Base-by-base conservation (phyloP, 192 early-diverging fungal species). In the Pecoramyces ruminantium region DNA sequence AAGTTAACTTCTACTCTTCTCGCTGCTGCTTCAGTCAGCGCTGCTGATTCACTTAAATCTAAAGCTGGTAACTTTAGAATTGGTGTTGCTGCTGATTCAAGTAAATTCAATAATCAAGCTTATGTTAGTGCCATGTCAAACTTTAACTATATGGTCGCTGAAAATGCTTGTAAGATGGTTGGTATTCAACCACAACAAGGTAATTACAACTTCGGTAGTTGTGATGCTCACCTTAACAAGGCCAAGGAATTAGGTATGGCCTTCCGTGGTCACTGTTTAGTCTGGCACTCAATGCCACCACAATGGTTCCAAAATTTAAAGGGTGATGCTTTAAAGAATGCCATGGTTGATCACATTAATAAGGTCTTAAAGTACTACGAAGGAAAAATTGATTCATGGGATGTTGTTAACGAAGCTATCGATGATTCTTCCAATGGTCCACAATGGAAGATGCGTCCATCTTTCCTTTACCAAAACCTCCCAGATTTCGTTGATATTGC, bases 361-460 rank as follows among this genome's bases (percentile, higher is more conserved):
- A 67, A 67, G 25, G 25, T n/a, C 0, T 67, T 67, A 67, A 67
- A 67, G 9, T 67, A 67, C 9, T 67, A 67, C 9, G 51, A 67
- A 67, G 51, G 51, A n/a, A 67, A 67, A 11, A 67, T 67, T 67
- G 51, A 67, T 67, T n/a, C 51, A 18, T 67, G 51, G 51, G 84
- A 82, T 84, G 27, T 85, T 84, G 77, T 81, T 42, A 83, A 80
- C 17, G n/a, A 29, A 29, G 51, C 51, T 67, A 67, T 67, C 17
- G 51, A 67, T 67, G 51, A 67, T 67, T 67, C 51, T n/a, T 67
- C 51, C 9, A 67, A 30, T 79, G 29, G 40, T 83, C 30, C 21
- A 38, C 58, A 81, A 84, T 51, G 81, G 83, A 58, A 85, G 85
- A 28, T 78, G 84, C 21, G 77, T 84, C 83, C 84, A 82, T 29